Percentiles rank a stretch among this genome's conserved stretches.
Evolutionary conservation across 768 basidiomycete genomes (phyloP).

Genomic region (Boletus fagicola): DNA sequence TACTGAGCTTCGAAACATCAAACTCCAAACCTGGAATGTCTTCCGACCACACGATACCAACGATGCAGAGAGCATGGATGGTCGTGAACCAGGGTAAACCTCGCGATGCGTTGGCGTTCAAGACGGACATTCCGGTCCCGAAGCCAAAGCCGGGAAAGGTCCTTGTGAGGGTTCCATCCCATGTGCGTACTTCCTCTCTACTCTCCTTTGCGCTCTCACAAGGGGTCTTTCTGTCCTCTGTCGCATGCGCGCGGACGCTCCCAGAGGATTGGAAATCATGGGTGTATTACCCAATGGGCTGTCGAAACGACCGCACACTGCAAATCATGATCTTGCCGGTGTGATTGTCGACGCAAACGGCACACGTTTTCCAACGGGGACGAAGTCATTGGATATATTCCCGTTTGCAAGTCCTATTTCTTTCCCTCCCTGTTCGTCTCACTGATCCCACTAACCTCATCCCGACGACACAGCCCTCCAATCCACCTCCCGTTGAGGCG

Average conservation of each 20-base stretch:
- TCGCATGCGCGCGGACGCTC: background rate
- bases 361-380: slow-evolving; percentile 56
- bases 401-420: slow-evolving; percentile 31
- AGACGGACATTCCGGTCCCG: slow-evolving; percentile 31
- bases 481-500: slow-evolving; percentile 46
- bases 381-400: slow-evolving; percentile 58
- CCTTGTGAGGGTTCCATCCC: slow-evolving; percentile 65
- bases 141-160: slow-evolving; percentile 42
- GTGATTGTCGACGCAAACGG: slow-evolving; percentile 55
- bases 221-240: background rate
- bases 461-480: slow-evolving; percentile 22
- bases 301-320: slow-evolving; percentile 46
- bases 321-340: slow-evolving; percentile 66
- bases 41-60: slow-evolving; percentile 10
- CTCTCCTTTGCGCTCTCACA: background rate
- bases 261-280: slow-evolving; percentile 64
- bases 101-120: slow-evolving; percentile 28
- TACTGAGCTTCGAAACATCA: background rate
- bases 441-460: background rate
- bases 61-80: slow-evolving; percentile 33
- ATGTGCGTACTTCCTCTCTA: slow-evolving; percentile 40
- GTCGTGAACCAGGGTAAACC: slow-evolving; percentile 32
- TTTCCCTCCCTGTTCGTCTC: background rate
- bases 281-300: slow-evolving; percentile 45
- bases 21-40: slow-evolving; percentile 3